Base-by-base conservation (phyloP, 371 early-diverging fungal species). In the Mortierella sp. region DNA sequence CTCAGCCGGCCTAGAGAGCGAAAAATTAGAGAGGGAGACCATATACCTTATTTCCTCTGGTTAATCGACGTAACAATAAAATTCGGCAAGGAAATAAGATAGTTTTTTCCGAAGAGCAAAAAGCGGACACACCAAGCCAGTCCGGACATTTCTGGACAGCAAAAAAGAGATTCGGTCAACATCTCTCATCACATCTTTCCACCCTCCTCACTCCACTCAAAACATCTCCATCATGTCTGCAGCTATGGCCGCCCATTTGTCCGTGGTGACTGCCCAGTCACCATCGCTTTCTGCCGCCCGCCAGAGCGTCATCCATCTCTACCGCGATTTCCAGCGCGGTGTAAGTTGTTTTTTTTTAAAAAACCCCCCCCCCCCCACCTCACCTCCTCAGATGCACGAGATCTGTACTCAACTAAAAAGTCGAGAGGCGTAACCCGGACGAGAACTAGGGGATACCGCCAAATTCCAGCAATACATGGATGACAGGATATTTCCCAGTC, bases 301-400 rank as follows among this genome's bases (percentile, higher is more conserved):
- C n/a, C 76, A 69, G 76, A 81, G 75, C 9, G 86, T 82, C 34
- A 69, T 86, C 55, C 86, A 86, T n/a, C 86, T 86, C 64, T 86
- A 86, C 86, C 82, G 86, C 70, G 86, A 86, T 74, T 86, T 86
- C 73, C 82, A 86, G 77, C 86, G 86, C 72, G 82, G 86, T 72
- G 86, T 86, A 86, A 81, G 82, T 86, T 51, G 0, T 24, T 48
- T 37, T 48, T 28, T 26, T 5, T 50, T 51, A 67, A 51, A 48
- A 10, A n/a, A n/a, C n/a, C n/a, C n/a, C n/a, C n/a, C n/a, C n/a
- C n/a, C n/a, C n/a, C n/a, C n/a, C 1, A 43, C 37, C 44, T 57
- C 28, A 26, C 26, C 5, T n/a, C 11, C 43, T 9, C 5, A 10
- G 44, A 57, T n/a, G 21, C 43, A 55, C n/a, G 73, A 73, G 40